Base-by-base conservation (phyloP, 2,329 filamentous ascomycete genomes). In the Claviceps paspali region DNA sequence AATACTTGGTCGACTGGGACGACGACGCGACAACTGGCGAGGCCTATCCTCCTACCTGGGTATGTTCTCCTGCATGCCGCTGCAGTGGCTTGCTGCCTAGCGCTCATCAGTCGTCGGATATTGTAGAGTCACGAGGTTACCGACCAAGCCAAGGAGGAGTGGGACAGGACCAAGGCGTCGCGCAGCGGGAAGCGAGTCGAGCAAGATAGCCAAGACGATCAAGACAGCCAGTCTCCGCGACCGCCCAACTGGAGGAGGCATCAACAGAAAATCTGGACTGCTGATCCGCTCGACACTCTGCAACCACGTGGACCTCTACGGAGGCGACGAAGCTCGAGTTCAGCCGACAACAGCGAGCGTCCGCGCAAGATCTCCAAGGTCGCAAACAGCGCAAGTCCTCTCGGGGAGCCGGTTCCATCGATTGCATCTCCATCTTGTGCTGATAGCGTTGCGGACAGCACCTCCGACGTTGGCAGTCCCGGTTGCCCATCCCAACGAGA, bases 1-100 rank as follows among this genome's bases (percentile, higher is more conserved):
- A 59, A 38, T 63, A 60, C 31, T 42, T 61, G 14, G 53, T 64
- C 11, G 53, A 60, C 38, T 64, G 60, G 59, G 55, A 55, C 36
- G 49, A 54, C 41, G 45, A 57, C 35, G 19, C 35, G 17, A 36
- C 40, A 4, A 57, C 56, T 3, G 56, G 57, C 23, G 42, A 60
- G 38, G 19, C 38, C 11, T 60, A 56, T 40, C 21, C 41, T 21
- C 51, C 55, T 19, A 51, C 52, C 35, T 63, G 60, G 58, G 54
- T 55, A 41, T 24, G 45, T 41, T 46, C 19, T 23, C 8, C 17
- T 32, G 17, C 22, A n/a, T 14, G n/a, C 21, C 12, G 10, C 26
- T 4, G 23, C 21, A 45, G 28, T 33, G 24, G 8, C 15, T n/a
- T n/a, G n/a, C n/a, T n/a, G n/a, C n/a, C n/a, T n/a, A n/a, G n/a